Base-by-base conservation (phyloP, 768 basidiomycete genomes). In the Gymnopilus dilepis region DNA sequence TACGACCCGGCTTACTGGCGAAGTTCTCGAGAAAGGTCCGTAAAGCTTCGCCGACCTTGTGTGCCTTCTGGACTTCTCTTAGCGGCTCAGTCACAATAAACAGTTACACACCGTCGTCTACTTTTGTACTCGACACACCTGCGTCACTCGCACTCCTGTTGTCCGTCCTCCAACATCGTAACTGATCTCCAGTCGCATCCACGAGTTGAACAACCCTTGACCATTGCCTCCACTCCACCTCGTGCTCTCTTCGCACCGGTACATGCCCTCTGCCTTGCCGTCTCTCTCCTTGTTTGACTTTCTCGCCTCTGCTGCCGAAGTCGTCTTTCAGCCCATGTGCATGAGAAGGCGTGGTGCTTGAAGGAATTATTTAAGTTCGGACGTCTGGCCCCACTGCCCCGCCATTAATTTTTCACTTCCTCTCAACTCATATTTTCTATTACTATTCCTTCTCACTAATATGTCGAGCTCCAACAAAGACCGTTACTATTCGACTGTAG, bases 391-490 rank as follows among this genome's bases (percentile, higher is more conserved):
- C 56, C 28, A 53, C 62, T 37, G 53, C 64, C 68, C 62, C 31
- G 53, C 64, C 68, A 61, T 67, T 69, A 68, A 70, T 68, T 72
- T 75, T 78, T 74, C 73, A 74, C 76, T 76, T 75, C 75, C 69
- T 74, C 76, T 76, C 77, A 76, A 80, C 82, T 85, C 83, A 80
- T 82, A 76, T 80, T 79, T 77, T 76, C 81, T 85, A 81, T 81
- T 82, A 80, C 83, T 84, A 83, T 81, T 81, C 80, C 73, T 77
- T 79, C 78, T 76, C 79, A 77, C 80, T 81, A 81, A 84, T 65
- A 71, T 74, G 88, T 86, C 89, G 76, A 84, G 79, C 79, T 84
- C 84, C 74, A 84, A 81, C 77, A 86, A 89, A 77, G 88, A 89
- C 79, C 87, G 85, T 74, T 86, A 84, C 82, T 87, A 84, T 82